Base-by-base conservation (phyloP, 2,329 filamentous ascomycete genomes). In the Cryphonectria radicalis region DNA sequence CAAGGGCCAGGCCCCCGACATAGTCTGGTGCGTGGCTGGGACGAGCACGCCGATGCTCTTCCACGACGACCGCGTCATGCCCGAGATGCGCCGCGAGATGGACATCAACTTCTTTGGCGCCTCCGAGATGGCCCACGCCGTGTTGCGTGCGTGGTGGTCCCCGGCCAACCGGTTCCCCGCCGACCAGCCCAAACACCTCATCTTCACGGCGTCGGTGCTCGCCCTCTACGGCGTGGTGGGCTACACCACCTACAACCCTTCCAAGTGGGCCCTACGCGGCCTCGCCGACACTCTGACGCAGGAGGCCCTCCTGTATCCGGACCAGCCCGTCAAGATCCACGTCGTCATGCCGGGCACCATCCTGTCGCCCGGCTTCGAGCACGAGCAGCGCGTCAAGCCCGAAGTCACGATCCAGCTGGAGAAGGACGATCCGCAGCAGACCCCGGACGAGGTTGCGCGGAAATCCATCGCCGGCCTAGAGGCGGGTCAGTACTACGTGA, bases 1-100 rank as follows among this genome's bases (percentile, higher is more conserved):
- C 82, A 83, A 90, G 74, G 90, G 88, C 69, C 80, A 84, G 35
- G 81, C 90, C 40, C 93, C 93, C 0, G 95, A 98, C 79, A 87
- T 98, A 70, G 92, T 98, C 46, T 98, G 96, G 94, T 95, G 93
- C 79, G 88, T 94, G 66, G 95, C 95, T 3, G 95, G 95, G 72
- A 85, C 88, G 74, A 88, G 92, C 7, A 86, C 85, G 22, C 95
- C 95, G 0, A 87, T 89, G 50, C 91, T 97, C 73, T 97, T 95
- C 83, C 81, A 93, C 74, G 93, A 97, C 35, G 92, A 97, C 73
- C 90, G 89, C 55, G 86, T 92, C 11, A 84, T 93, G 67, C 83
- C 90, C 10, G 88, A 87, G 14, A 84, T 94, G 75, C 88, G 91
- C 59, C 84, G 86, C 74, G 93, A 97, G 80, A 97, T 97, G 93